Evolutionary conservation across 139 green algal species (phyloP).

Genomic region (Micromonas pusilla): DNA sequence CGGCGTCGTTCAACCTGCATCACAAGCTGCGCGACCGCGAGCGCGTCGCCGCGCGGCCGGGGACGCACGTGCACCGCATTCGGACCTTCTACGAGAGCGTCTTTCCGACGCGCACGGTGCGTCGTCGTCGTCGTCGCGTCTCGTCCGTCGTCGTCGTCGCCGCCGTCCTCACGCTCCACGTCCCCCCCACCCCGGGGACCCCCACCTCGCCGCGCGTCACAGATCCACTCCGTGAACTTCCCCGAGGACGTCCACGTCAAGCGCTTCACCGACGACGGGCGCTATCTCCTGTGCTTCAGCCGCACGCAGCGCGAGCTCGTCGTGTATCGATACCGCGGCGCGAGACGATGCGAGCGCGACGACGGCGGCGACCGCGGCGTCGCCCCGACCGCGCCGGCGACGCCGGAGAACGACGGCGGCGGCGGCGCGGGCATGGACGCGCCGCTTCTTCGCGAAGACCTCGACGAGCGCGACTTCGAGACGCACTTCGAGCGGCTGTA

Average conservation of each 20-base stretch:
- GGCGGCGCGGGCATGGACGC: too few relatives aligned
- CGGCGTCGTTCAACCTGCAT: neutral
- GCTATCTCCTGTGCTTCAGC: neutral
- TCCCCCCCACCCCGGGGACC: neutral
- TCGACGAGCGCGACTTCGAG: neutral
- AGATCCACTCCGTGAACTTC: neutral
- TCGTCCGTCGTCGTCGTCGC: neutral
- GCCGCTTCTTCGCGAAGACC: too few relatives aligned
- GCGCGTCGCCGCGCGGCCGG: too few relatives aligned
- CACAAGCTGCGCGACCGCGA: neutral
- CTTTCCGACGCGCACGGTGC: neutral
- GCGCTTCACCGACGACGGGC: neutral
- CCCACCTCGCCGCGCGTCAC: neutral
- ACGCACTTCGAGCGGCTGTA: neutral
- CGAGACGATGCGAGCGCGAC: too few relatives aligned
- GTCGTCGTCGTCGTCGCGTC: neutral
- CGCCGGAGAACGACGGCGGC: too few relatives aligned
- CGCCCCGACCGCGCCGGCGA: too few relatives aligned
- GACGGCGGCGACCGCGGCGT: too few relatives aligned
- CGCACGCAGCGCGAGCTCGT: neutral
- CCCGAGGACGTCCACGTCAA: neutral
- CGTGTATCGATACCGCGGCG: neutral
- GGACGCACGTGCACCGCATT: neutral
- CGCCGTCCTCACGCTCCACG: neutral
- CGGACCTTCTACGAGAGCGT: neutral